Percentiles rank a stretch among this genome's conserved stretches.
Conservation (phyloP, 2,329 filamentous ascomycete genomes). For the Cladosporium phlei region DNA sequence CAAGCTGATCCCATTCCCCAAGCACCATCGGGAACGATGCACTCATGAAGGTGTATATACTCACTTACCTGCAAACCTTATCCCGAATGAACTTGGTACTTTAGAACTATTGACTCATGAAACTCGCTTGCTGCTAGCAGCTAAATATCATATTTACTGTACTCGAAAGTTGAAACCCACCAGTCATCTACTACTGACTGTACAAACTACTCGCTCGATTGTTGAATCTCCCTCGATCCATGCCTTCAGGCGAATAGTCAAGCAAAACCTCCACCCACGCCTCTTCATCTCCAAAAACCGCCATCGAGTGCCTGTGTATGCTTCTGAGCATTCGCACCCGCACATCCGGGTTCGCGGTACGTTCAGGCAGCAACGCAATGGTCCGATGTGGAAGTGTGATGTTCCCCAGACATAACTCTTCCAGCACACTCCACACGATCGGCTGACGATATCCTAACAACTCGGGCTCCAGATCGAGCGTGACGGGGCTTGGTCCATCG, state of each 20-base stretch:
- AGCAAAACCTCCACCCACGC: conserved; percentile 19
- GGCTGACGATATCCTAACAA: conserved; percentile 15
- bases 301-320: conserved; percentile 3
- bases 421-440: conserved; percentile 21
- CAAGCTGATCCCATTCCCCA: no score
- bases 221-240: neutral
- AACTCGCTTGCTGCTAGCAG: no score
- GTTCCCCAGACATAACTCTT: conserved; percentile 25
- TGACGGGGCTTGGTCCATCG: conserved; percentile 28
- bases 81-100: no score
- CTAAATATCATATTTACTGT: no score
- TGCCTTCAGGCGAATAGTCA: neutral
- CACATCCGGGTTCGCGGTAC: conserved; percentile 13
- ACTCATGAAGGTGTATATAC: no score
- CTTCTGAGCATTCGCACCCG: conserved; percentile 18
- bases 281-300: neutral
- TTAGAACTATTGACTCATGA: no score
- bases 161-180: no score
- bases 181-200: conserved; percentile 11
- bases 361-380: conserved; percentile 4
- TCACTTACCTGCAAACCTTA: no score
- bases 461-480: conserved; percentile 20
- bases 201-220: conserved; percentile 11
- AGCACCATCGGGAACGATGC: no score
- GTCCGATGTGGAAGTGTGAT: conserved; percentile 17